These are phyloP conservation scores for Trifolium dubium DNA, from an alignment of 306 rosid species.

Conservation along the genomic window DNA sequence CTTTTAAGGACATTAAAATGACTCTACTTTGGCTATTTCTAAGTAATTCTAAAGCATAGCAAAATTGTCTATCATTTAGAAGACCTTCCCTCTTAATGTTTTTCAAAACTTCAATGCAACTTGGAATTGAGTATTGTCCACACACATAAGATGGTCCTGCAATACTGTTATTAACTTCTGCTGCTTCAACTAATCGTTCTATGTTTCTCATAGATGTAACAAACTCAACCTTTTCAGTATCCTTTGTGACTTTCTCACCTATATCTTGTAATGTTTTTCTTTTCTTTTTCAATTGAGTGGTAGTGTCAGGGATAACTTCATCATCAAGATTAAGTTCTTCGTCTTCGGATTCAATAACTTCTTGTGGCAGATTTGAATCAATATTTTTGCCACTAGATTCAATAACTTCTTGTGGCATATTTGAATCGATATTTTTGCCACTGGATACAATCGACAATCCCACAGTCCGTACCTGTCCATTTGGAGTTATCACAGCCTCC, in stretches of 20 bases:
- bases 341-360: not conserved
- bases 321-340: not conserved
- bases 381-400: not conserved
- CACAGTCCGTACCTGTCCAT: not conserved
- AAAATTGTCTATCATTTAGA: slow-evolving; percentile 1
- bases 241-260: not conserved
- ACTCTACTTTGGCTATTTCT: slow-evolving; percentile 11
- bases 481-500: not conserved
- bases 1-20: not conserved
- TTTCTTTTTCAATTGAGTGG: slow-evolving; percentile 1
- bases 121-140: slow-evolving; percentile 10
- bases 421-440: not conserved
- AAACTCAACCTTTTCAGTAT: not conserved
- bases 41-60: slow-evolving; percentile 17
- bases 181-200: slow-evolving; percentile 2
- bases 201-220: not conserved
- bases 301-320: not conserved
- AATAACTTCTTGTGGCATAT: not conserved
- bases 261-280: not conserved
- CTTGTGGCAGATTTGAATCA: not conserved
- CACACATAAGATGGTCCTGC: not conserved
- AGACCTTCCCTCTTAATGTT: not conserved
- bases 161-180: not conserved
- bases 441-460: not conserved
- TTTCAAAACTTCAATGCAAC: slow-evolving; percentile 4